Percentiles rank a stretch among this genome's conserved stretches.
Conservation (phyloP, 257 asterid genomes). For the Thymus mandschuricus region DNA sequence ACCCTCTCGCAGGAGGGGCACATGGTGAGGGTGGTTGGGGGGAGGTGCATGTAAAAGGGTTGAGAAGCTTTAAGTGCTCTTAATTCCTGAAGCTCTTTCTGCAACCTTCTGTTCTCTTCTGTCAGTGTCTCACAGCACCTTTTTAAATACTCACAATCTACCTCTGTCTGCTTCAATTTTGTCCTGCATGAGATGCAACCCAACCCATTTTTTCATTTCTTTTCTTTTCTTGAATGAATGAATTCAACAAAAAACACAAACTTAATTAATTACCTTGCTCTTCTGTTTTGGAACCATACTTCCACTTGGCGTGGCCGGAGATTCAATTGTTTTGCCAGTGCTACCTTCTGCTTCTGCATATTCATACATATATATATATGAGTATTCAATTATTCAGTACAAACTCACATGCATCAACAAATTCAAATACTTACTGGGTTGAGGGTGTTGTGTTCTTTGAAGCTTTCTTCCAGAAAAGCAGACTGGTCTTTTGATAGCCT, state of each 20-base stretch:
- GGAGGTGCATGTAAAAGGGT: constrained; percentile 88
- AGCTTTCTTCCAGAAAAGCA: constrained; percentile 89
- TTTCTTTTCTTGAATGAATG: neutral
- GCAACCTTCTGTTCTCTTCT: constrained; percentile 82
- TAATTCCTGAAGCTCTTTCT: constrained; percentile 82
- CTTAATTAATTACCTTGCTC: constrained; percentile 65
- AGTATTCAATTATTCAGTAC: no score
- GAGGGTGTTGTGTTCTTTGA: constrained; percentile 86
- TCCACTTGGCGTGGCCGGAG: constrained; percentile 96
- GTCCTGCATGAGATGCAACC: constrained; percentile 47
- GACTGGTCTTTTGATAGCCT: constrained; percentile 85
- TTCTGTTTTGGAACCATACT: constrained; percentile 95
- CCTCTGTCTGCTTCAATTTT: constrained; percentile 94
- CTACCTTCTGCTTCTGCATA: constrained; percentile 76
- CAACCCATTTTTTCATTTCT: constrained; percentile 32
- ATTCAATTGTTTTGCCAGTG: constrained; percentile 75
- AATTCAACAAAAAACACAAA: neutral
- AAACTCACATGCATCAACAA: neutral
- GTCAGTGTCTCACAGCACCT: constrained; percentile 83
- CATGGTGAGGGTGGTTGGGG: constrained; percentile 91
- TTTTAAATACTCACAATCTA: constrained; percentile 90
- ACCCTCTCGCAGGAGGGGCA: constrained; percentile 90
- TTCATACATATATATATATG: no score
- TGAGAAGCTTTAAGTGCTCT: constrained; percentile 79
- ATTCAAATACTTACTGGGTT: constrained; percentile 61